Percentiles rank a stretch among this genome's conserved stretches.
These are phyloP conservation scores for Beauveria medogensis DNA, from an alignment of 2,329 filamentous ascomycete genomes.

Conservation along the genomic window DNA sequence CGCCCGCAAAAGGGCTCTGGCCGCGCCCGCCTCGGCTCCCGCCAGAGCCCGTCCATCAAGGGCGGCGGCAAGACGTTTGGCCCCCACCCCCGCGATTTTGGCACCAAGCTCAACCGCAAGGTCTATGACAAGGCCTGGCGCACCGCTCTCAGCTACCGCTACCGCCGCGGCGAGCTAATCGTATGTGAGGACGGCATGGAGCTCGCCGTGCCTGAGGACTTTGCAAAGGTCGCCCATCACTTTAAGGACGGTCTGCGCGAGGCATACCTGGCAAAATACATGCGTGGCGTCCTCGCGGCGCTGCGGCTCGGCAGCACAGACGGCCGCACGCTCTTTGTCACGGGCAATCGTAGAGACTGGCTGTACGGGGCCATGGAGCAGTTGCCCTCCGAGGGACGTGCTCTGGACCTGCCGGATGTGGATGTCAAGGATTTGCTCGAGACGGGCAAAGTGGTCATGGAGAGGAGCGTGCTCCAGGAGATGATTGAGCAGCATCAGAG, in stretches of 20 bases:
- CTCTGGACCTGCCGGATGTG: slow-evolving; percentile 66
- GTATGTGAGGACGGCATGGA: slow-evolving; percentile 74
- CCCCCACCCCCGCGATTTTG: slow-evolving; percentile 88
- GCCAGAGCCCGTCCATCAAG: slow-evolving; percentile 70
- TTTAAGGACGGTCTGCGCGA: slow-evolving; percentile 42
- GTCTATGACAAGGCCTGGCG: slow-evolving; percentile 94
- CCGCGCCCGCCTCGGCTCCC: slow-evolving; percentile 67
- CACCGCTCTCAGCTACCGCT: slow-evolving; percentile 87
- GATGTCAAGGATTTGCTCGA: slow-evolving; percentile 94
- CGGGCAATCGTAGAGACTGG: slow-evolving; percentile 48
- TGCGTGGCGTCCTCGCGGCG: slow-evolving; percentile 58
- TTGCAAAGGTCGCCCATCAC: slow-evolving; percentile 33
- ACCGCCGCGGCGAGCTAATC: slow-evolving; percentile 76
- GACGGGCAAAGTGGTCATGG: slow-evolving; percentile 76
- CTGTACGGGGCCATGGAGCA: slow-evolving; percentile 60
- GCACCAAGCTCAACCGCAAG: slow-evolving; percentile 73
- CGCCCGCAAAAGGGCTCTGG: slow-evolving; percentile 82
- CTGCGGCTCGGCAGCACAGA: slow-evolving; percentile 61
- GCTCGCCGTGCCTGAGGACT: slow-evolving; percentile 48
- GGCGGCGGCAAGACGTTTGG: slow-evolving; percentile 87
- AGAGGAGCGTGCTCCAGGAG: slow-evolving; percentile 68
- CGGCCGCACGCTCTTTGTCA: slow-evolving; percentile 71
- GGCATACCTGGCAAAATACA: slow-evolving; percentile 53
- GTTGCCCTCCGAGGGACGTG: slow-evolving; percentile 58
- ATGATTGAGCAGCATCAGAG: slow-evolving; percentile 67